Evolutionary conservation across 768 basidiomycete species (phyloP).

Genomic region (Lentinula raphanica): DNA sequence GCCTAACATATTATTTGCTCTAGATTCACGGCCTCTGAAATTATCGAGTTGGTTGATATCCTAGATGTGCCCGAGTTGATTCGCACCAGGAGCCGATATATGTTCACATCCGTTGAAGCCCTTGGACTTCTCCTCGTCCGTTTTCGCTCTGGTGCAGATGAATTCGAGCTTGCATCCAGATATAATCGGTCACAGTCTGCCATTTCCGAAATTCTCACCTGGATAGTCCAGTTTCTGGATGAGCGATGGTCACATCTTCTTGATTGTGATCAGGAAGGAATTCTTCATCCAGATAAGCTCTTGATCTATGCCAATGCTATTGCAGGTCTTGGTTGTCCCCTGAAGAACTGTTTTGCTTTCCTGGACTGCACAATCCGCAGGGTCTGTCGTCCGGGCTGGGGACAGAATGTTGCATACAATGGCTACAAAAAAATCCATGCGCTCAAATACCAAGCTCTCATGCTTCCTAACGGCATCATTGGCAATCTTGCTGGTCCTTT

Average conservation of each 20-base stretch:
- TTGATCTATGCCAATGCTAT: constrained; percentile 14
- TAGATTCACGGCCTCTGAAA: constrained; percentile 7
- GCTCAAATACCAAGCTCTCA: too few species aligned
- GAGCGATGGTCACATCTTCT: constrained; percentile 16
- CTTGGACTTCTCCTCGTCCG: constrained; percentile 10
- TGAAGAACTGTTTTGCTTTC: constrained; percentile 4
- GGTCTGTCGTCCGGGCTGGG: constrained; percentile 13
- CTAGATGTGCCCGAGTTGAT: constrained; percentile 9
- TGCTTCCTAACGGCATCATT: constrained; percentile 17
- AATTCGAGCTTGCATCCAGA: constrained; percentile 8
- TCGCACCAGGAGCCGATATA: not conserved
- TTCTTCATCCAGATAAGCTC: constrained; percentile 10
- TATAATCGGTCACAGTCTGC: constrained; percentile 14
- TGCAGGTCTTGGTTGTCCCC: constrained; percentile 6
- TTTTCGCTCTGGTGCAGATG: constrained; percentile 12
- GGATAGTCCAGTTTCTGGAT: constrained; percentile 10
- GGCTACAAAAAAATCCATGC: constrained; percentile 21
- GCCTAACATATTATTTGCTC: too few species aligned
- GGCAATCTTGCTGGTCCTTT: constrained; percentile 16
- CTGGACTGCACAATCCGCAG: constrained; percentile 20
- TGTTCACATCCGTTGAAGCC: constrained; percentile 11
- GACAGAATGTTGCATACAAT: constrained; percentile 17
- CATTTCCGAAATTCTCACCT: constrained; percentile 17
- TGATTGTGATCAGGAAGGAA: constrained; percentile 7
- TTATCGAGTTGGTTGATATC: not conserved